Evolutionary conservation across 2,329 filamentous ascomycete genomes (phyloP).

Genomic region (Seiridium unicorne): DNA sequence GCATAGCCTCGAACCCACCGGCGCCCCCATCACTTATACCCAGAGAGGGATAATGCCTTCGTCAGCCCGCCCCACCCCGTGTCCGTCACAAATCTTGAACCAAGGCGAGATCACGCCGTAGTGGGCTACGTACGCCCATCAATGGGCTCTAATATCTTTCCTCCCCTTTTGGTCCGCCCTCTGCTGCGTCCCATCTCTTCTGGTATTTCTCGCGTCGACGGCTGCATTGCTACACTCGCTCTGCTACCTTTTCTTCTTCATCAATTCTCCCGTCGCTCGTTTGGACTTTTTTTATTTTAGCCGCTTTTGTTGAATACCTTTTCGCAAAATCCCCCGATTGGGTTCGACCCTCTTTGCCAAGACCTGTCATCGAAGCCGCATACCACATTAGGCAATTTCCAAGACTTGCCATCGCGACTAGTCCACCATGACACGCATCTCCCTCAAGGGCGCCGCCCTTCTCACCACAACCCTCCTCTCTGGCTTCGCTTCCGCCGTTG

Average conservation of each 20-base stretch:
- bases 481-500: background rate
- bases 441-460: background rate
- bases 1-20: conserved; percentile 3
- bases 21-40: background rate
- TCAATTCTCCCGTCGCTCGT: background rate
- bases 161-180: background rate
- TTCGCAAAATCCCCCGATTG: background rate
- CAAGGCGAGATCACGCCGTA: background rate
- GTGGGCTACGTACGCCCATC: conserved; percentile 1
- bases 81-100: conserved; percentile 3
- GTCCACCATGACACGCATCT: conserved; percentile 2
- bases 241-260: background rate
- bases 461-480: background rate
- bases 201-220: background rate
- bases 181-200: background rate
- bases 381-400: conserved; percentile 5
- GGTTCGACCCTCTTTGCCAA: conserved; percentile 3
- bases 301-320: background rate
- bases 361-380: conserved; percentile 1
- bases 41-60: conserved; percentile 6
- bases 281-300: conserved; percentile 1
- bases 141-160: background rate
- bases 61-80: background rate
- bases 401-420: background rate
- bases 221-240: background rate